Evolutionary conservation across 2,329 filamentous ascomycete species (phyloP).

Genomic region (Fusarium subglutinans): DNA sequence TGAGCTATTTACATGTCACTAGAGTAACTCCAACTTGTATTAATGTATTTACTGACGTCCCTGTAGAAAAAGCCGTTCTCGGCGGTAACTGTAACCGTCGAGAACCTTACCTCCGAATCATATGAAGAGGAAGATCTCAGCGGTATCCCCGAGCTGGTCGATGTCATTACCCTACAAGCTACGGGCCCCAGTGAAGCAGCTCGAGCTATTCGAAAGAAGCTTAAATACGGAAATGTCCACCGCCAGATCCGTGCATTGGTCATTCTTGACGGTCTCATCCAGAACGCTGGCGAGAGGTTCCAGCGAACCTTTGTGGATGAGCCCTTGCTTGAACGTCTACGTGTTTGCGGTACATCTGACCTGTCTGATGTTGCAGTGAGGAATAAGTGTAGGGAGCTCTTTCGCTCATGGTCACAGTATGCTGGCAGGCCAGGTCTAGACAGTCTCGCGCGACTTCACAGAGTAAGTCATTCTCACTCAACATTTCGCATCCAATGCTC

Average conservation of each 20-base stretch:
- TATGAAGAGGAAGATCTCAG: conserved; percentile 92
- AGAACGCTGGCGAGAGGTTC: conserved; percentile 90
- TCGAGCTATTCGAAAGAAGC: conserved; percentile 92
- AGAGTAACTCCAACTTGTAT: neutral
- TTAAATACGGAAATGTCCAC: conserved; percentile 97
- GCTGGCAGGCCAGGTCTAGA: conserved; percentile 83
- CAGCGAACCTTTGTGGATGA: conserved; percentile 90
- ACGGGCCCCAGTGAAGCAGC: conserved; percentile 90
- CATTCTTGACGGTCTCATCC: conserved; percentile 90
- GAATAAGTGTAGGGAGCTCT: conserved; percentile 87
- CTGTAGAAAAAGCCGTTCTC: conserved; percentile 79
- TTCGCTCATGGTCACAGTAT: conserved; percentile 89
- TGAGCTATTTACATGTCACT: conserved; percentile 29
- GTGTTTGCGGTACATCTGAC: conserved; percentile 85
- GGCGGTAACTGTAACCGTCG: conserved; percentile 91
- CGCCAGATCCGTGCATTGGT: conserved; percentile 88
- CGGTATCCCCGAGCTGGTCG: conserved; percentile 92
- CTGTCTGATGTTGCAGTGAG: conserved; percentile 87
- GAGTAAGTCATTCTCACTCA: conserved; percentile 51
- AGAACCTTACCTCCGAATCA: conserved; percentile 87
- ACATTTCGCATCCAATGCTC: conserved; percentile 1
- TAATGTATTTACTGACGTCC: neutral
- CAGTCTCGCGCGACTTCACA: conserved; percentile 80
- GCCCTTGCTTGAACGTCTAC: conserved; percentile 87
- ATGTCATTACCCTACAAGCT: conserved; percentile 89